Conservation (phyloP, 192 early-diverging fungal species). For the Linnemannia zychae region DNA sequence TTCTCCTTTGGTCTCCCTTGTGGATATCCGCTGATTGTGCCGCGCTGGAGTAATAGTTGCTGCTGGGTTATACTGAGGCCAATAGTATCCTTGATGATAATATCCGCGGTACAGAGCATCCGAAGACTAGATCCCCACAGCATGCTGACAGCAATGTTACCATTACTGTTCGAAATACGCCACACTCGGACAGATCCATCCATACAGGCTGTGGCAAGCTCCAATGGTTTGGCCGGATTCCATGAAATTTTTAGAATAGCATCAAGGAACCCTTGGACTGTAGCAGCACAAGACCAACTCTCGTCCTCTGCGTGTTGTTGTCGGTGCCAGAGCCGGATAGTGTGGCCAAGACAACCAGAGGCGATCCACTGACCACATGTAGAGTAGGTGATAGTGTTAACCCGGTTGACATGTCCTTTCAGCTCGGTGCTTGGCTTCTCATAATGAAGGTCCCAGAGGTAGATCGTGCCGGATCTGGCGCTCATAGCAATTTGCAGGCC, state of each 20-base stretch:
- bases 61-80: not conserved
- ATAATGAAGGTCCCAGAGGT: not conserved
- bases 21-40: too few relatives aligned
- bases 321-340: not conserved
- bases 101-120: not conserved
- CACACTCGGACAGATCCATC: conserved; percentile 5
- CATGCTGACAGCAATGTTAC: not conserved
- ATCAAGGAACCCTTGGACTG: not conserved
- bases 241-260: not conserved
- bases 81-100: not conserved
- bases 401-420: not conserved
- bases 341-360: not conserved
- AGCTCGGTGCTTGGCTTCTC: not conserved
- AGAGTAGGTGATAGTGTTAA: not conserved
- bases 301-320: not conserved
- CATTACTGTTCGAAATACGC: not conserved
- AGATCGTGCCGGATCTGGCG: not conserved
- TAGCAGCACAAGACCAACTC: not conserved
- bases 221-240: not conserved
- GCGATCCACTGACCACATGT: not conserved
- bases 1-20: too few relatives aligned
- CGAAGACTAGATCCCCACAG: not conserved
- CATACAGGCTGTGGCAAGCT: not conserved
- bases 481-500: not conserved
- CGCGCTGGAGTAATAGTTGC: not conserved